Base-by-base conservation (phyloP, 2,329 filamentous ascomycete genomes). In the Domatiomyces globalis region DNA sequence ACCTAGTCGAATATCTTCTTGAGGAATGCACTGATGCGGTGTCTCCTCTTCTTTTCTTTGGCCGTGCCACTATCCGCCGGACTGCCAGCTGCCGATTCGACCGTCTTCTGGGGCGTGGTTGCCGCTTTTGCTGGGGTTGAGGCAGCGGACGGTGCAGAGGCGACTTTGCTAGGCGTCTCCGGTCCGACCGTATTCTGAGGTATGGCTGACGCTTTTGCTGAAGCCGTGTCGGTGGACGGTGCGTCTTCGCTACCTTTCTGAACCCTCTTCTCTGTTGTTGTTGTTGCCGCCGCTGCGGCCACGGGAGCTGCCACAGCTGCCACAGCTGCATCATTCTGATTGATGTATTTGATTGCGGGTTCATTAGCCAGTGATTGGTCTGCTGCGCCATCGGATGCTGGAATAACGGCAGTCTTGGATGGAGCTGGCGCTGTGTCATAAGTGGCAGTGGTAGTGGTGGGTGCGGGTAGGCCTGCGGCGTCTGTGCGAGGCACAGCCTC, bases 31-130 rank as follows among this genome's bases (percentile, higher is more conserved):
- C 80, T 84, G 53, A 82, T 61, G 50, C 81, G 74, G 66, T 78
- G 73, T 72, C 80, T 81, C 73, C 81, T 83, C 73, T 83, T 84
- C 70, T 78, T 80, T 49, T 79, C 73, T 15, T 71, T 67, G 50
- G 69, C 67, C 12, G 58, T 59, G 29, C 58, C 54, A 18, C 57
- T 57, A 48, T 54, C 51, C 27, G 54, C 50, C 8, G 63, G 63
- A 27, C 65, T 62, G 29, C 62, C 62, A 15, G 66, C 59, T 55
- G 54, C 54, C 46, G 33, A 39, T 39, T 39, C 12, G 15, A 51
- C 55, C 49, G 57, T 61, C 48, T 55, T 54, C 17, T 51, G 50
- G 6, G 51, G 50, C 39, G 57, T 59, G 8, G 49, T 48, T 17
- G 51, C 48, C 2, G 44, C 48, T 42, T 43, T 53, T 15, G 56